Conservation (phyloP, 2,329 filamentous ascomycete species). For the Byssothecium circinans region DNA sequence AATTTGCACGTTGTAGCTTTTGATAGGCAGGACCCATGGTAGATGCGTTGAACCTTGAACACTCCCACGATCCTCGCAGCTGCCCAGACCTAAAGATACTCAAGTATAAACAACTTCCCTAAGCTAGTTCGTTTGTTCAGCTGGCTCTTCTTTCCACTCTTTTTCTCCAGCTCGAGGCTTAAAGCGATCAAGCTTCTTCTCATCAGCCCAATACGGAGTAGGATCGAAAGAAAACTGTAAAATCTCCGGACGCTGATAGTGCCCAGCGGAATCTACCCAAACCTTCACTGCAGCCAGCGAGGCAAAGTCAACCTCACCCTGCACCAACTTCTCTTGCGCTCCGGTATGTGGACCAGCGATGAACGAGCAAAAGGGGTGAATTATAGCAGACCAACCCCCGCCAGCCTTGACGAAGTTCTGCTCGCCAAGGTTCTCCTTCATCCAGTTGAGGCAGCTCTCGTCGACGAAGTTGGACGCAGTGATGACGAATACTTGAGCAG, state of each 20-base stretch:
- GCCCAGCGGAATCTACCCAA: conserved; percentile 42
- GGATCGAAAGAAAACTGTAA: conserved; percentile 36
- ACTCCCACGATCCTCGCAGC: too few relatives aligned
- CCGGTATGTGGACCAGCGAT: conserved; percentile 41
- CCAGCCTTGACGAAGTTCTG: conserved; percentile 39
- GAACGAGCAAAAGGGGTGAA: conserved; percentile 41
- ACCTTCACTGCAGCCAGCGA: conserved; percentile 40
- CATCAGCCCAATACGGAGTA: conserved; percentile 36
- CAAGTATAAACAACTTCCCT: too few relatives aligned
- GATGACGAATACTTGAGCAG: conserved; percentile 50
- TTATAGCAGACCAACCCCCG: conserved; percentile 40
- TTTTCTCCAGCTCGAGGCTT: conserved; percentile 14
- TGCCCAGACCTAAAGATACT: too few relatives aligned
- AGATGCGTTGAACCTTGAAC: too few relatives aligned
- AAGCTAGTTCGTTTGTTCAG: too few relatives aligned
- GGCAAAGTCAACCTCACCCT: conserved; percentile 40
- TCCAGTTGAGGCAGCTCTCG: conserved; percentile 46
- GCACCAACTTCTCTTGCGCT: conserved; percentile 36
- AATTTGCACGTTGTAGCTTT: too few relatives aligned
- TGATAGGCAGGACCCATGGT: too few relatives aligned
- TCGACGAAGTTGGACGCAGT: conserved; percentile 49
- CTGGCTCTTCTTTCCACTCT: conserved; percentile 11
- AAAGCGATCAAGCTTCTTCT: conserved; percentile 21
- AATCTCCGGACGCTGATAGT: conserved; percentile 43
- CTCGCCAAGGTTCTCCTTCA: conserved; percentile 40